Conservation (phyloP, 1,284 basidiomycete species). For the Heterobasidion parviporum region DNA sequence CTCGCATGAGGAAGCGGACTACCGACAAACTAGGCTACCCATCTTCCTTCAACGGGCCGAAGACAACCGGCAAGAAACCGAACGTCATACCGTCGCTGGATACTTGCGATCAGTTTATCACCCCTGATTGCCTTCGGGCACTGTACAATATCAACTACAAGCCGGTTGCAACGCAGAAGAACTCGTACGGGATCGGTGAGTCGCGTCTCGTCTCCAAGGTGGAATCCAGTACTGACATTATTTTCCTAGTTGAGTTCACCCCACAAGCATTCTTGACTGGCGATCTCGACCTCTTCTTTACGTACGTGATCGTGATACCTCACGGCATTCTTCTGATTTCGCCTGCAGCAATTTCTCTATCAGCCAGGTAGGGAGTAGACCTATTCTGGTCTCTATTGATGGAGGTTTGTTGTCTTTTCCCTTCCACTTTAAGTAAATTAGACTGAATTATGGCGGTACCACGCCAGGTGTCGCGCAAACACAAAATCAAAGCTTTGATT, state of each 20-base stretch:
- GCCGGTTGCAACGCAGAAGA: constrained; percentile 29
- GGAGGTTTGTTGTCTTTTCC: constrained; percentile 26
- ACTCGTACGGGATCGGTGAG: constrained; percentile 43
- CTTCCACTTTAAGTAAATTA: background rate
- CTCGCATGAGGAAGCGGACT: constrained; percentile 10
- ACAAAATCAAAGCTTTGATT: constrained; percentile 23
- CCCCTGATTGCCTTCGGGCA: constrained; percentile 36
- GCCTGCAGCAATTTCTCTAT: constrained; percentile 25
- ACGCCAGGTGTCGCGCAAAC: constrained; percentile 23
- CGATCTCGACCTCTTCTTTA: constrained; percentile 39
- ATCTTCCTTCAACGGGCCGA: constrained; percentile 22
- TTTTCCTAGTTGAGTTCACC: constrained; percentile 36
- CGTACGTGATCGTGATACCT: constrained; percentile 14
- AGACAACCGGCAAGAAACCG: constrained; percentile 23
- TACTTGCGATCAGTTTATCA: constrained; percentile 28
- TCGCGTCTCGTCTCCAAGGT: background rate
- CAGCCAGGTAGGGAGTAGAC: constrained; percentile 25
- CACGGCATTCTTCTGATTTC: constrained; percentile 3
- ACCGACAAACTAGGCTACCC: constrained; percentile 22
- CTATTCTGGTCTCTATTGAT: constrained; percentile 31
- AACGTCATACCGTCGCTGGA: constrained; percentile 12
- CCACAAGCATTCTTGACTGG: constrained; percentile 36
- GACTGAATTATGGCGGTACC: background rate
- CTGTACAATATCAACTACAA: constrained; percentile 38
- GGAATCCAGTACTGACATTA: background rate